Percentiles rank a stretch among this genome's conserved stretches.
phyloP scores from a whole-genome alignment of 164 flowering plant genomes.

The Magnolia officinalis region DNA sequence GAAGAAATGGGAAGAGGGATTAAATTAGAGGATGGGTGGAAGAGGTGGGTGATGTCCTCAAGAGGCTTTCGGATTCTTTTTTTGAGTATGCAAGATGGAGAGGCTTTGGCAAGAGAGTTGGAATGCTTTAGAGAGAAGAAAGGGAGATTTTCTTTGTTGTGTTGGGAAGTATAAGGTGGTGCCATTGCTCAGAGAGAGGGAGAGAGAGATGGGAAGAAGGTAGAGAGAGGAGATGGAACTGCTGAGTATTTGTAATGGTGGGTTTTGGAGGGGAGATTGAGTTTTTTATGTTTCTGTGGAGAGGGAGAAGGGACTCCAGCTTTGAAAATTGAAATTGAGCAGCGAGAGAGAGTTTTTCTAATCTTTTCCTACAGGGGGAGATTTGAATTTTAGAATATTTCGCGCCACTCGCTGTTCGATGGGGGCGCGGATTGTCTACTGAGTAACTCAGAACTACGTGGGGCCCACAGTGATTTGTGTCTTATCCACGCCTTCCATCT shows the following conservation, averaged over 20 bases:
- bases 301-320: background rate
- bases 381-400: too few species aligned
- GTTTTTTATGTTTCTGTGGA: background rate
- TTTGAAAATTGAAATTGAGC: background rate
- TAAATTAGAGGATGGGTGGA: background rate
- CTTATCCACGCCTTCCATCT: too few species aligned
- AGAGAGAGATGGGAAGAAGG: background rate
- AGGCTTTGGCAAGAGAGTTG: background rate
- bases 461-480: too few species aligned
- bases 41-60: conserved; percentile 11
- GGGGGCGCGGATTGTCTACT: too few species aligned
- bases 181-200: conserved; percentile 5
- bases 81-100: background rate
- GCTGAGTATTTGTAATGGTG: conserved; percentile 12
- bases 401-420: too few species aligned
- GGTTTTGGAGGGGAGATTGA: conserved; percentile 17
- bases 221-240: conserved; percentile 1
- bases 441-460: too few species aligned
- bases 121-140: background rate
- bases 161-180: background rate
- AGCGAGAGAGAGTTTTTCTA: too few species aligned
- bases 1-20: background rate
- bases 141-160: conserved; percentile 16
- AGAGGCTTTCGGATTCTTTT: conserved; percentile 11
- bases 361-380: too few species aligned